Evolutionary conservation across 2,329 filamentous ascomycete genomes (phyloP).

Genomic region (Colletotrichum sp.): DNA sequence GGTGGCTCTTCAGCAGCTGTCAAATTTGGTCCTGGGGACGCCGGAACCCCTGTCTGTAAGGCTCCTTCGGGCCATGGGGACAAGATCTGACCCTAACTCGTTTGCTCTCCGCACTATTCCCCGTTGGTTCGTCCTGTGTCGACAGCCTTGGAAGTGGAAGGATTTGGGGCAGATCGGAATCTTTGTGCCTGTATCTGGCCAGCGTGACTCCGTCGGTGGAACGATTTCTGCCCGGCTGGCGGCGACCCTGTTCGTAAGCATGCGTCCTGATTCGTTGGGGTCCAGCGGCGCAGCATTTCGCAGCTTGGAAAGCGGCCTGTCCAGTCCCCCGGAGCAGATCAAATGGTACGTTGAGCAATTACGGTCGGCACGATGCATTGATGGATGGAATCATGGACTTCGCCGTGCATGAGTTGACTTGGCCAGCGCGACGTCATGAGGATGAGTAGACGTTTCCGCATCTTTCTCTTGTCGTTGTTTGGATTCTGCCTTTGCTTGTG

Average conservation of each 20-base stretch:
- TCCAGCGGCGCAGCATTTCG: neutral
- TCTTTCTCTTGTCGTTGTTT: neutral
- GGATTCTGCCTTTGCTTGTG: neutral
- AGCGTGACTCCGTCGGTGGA: constrained; percentile 9
- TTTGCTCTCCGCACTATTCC: neutral
- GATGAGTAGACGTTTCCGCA: neutral
- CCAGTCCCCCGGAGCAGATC: neutral
- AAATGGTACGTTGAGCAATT: neutral
- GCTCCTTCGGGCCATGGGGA: neutral
- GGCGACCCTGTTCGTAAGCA: constrained; percentile 3
- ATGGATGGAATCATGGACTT: neutral
- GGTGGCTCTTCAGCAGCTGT: neutral
- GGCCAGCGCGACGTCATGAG: neutral
- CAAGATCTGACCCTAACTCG: neutral
- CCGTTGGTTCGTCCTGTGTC: neutral
- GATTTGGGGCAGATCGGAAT: neutral
- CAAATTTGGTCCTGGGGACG: neutral
- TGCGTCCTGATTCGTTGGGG: neutral
- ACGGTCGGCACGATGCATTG: neutral
- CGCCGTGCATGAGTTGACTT: neutral
- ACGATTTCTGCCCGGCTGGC: neutral
- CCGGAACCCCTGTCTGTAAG: neutral
- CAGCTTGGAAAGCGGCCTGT: neutral
- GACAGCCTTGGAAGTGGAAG: neutral
- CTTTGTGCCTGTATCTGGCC: neutral